Percentiles rank a stretch among this genome's conserved stretches.
These are phyloP conservation scores for Saccharomycopsis guyanensis DNA, from an alignment of 805 yeast species.

Conservation along the genomic window DNA sequence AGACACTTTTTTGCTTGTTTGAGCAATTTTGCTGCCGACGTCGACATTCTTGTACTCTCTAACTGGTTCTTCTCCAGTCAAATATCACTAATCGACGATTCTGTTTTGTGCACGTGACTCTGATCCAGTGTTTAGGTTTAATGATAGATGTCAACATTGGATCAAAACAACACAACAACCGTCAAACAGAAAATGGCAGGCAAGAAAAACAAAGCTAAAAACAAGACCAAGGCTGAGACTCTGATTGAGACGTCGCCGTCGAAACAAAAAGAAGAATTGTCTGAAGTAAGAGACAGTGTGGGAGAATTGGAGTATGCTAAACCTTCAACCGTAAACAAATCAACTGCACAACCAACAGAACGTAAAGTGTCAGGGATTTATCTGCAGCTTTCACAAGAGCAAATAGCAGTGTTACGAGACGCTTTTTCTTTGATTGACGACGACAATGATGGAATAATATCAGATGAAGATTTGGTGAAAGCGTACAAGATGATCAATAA, in stretches of 20 bases:
- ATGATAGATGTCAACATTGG: neutral
- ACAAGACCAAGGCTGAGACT: neutral
- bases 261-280: too few relatives aligned
- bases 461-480: conserved; percentile 45
- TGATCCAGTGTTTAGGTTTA: neutral
- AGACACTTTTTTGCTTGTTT: conserved; percentile 47
- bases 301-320: neutral
- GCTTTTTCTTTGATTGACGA: conserved; percentile 77
- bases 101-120: too few relatives aligned
- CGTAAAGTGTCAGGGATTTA: conserved; percentile 20
- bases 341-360: neutral
- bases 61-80: neutral
- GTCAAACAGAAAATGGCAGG: conserved; percentile 1
- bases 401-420: conserved; percentile 59
- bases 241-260: neutral
- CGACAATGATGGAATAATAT: conserved; percentile 65
- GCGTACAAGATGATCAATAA: conserved; percentile 49
- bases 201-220: neutral
- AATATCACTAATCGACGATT: too few relatives aligned
- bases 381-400: conserved; percentile 46
- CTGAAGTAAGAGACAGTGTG: neutral
- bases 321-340: neutral
- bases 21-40: conserved; percentile 23
- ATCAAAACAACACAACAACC: too few relatives aligned
- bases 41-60: neutral